Evolutionary conservation across 257 asterid genomes (phyloP), one percentile per base, ranked within the genome.

Genomic region (Anisodus tanguticus): DNA sequence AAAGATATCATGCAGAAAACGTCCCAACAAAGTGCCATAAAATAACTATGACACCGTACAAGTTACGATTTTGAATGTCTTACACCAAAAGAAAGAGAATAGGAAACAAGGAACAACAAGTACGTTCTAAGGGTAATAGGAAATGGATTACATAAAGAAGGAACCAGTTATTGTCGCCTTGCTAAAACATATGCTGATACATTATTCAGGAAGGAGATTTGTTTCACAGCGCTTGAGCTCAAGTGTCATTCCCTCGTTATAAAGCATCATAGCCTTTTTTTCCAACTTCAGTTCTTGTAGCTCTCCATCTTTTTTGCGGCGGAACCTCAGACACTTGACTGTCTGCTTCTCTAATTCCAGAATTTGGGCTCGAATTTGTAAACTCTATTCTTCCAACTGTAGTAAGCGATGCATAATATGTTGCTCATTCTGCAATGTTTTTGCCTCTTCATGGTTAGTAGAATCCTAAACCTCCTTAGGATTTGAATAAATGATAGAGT

Each of bases 251-350:
- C 85, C 84, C 83, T 89, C 58, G 55, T n/a, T n/a, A 76, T 90
- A 89, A 72, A 90, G 86, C 87, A 66, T 89, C 89, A 91, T 86
- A 12, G 45, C 2, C 83, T 88, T 83, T 55, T 85, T 90, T 51
- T 87, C 86, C 15, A 87, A 39, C 3, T 39, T 87, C 92, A 86
- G 67, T 76, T 80, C n/a, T 6, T 78, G 76, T 85, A 91, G 19
- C 83, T 90, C 86, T 80, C 13, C 19, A 19, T 91, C 91, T 41
- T 89, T 84, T 19, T 79, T 3, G 41, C 82, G 54, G 81, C 87
- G n/a, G 15, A 39, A n/a, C 63, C 78, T 76, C 12, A 63, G 51
- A 86, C 89, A 89, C 72, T 85, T 80, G 11, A 79, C 47, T 49
- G 67, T 85, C 82, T 47, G 53, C 66, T 58, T 83, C 90, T 90